Conservation (phyloP, 495 filamentous ascomycete genomes). For the Rostrohypoxylon terebratum region DNA sequence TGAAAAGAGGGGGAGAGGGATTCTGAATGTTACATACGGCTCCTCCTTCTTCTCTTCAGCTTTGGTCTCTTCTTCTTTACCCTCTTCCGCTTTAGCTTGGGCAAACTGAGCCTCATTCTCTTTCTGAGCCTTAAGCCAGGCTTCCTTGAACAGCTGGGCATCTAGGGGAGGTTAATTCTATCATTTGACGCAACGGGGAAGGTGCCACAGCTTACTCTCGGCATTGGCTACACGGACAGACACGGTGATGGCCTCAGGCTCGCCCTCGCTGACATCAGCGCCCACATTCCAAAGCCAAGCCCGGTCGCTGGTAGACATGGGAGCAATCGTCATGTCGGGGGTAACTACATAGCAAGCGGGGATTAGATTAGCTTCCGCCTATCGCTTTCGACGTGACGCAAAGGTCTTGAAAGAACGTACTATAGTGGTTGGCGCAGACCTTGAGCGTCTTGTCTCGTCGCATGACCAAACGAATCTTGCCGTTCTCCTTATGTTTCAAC, state of each 20-base stretch:
- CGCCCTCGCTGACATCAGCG: constrained; percentile 97
- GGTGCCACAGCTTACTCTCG: constrained; percentile 76
- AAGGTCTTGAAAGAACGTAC: constrained; percentile 65
- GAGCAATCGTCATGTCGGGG: constrained; percentile 97
- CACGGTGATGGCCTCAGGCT: constrained; percentile 94
- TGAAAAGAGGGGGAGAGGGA: no score
- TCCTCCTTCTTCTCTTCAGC: constrained; percentile 49
- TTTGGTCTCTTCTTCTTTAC: constrained; percentile 42
- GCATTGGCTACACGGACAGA: constrained; percentile 98
- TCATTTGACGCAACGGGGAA: constrained; percentile 40
- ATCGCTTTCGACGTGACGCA: background rate
- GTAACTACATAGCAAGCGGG: constrained; percentile 70
- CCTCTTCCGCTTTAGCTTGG: constrained; percentile 57
- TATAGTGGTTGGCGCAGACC: constrained; percentile 99
- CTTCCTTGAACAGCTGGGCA: constrained; percentile 97
- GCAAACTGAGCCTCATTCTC: constrained; percentile 90
- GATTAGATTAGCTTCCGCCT: constrained; percentile 28
- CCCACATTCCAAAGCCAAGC: constrained; percentile 99
- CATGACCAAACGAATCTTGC: constrained; percentile 98
- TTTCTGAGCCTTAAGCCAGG: constrained; percentile 97
- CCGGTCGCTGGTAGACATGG: constrained; percentile 97
- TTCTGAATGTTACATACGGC: background rate
- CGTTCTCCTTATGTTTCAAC: constrained; percentile 98
- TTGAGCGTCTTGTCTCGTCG: constrained; percentile 99
- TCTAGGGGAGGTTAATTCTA: constrained; percentile 62